Percentiles rank a stretch among this genome's conserved stretches.
phyloP scores from a whole-genome alignment of 768 basidiomycete species.

The Lentinula boryana region DNA sequence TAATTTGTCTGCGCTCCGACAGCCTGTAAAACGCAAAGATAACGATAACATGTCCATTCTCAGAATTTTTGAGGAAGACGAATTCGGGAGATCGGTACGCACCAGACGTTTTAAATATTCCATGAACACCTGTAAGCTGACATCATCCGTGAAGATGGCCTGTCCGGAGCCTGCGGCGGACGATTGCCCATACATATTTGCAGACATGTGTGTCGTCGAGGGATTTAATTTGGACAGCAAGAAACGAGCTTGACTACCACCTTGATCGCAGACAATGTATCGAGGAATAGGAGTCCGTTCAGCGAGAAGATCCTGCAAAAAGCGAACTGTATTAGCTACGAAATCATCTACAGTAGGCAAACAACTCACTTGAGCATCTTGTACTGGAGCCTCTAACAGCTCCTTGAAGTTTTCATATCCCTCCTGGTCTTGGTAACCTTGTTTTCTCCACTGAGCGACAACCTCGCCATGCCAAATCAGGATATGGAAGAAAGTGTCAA shows the following conservation, averaged over 20 bases:
- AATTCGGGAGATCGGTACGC: constrained; percentile 19
- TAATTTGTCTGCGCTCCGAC: constrained; percentile 67
- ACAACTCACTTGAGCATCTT: constrained; percentile 73
- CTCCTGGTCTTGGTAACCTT: constrained; percentile 97
- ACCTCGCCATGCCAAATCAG: constrained; percentile 99
- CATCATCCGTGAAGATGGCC: constrained; percentile 98
- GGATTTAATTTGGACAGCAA: constrained; percentile 94
- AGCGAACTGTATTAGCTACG: background rate
- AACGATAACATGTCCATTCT: constrained; percentile 1
- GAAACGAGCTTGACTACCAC: constrained; percentile 98
- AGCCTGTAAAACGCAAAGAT: constrained; percentile 31
- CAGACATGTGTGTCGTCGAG: constrained; percentile 95
- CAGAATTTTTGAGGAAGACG: background rate
- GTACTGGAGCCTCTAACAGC: constrained; percentile 77
- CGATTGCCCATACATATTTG: constrained; percentile 81
- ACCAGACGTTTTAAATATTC: constrained; percentile 93
- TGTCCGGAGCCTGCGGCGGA: constrained; percentile 67
- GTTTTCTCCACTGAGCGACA: constrained; percentile 96
- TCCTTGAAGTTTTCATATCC: constrained; percentile 99
- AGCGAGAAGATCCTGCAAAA: constrained; percentile 74
- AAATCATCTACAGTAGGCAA: background rate
- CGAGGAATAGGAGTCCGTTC: constrained; percentile 97
- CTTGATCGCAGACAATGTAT: constrained; percentile 97
- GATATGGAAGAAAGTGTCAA: constrained; percentile 99
- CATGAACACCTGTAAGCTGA: constrained; percentile 97